A percentile compares a stretch with the other conserved stretches of the same genome.
Conservation (phyloP, 1,284 basidiomycete species). For the Moniliophthora roreri region DNA sequence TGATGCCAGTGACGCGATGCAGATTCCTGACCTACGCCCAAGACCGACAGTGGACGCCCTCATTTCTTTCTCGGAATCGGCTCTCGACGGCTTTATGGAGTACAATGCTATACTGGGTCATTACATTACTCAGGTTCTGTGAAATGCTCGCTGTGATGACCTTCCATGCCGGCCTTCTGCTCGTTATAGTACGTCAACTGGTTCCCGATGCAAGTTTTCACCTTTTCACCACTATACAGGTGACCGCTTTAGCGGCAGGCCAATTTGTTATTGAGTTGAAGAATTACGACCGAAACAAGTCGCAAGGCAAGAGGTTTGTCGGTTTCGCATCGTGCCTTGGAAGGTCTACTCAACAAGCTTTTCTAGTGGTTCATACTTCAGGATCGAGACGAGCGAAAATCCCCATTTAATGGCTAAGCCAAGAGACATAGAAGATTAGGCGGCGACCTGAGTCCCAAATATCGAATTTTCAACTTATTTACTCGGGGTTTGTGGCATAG, state of each 20-base stretch:
- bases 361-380: too few relatives aligned
- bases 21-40: constrained; percentile 54
- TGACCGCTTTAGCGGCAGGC: constrained; percentile 50
- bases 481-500: too few relatives aligned
- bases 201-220: background rate
- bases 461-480: too few relatives aligned
- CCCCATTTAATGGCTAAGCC: too few relatives aligned
- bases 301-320: too few relatives aligned
- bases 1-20: background rate
- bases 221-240: constrained; percentile 31
- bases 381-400: too few relatives aligned
- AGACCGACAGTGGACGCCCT: constrained; percentile 47
- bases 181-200: constrained; percentile 45
- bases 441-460: too few relatives aligned
- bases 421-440: too few relatives aligned
- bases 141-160: constrained; percentile 76
- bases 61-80: constrained; percentile 37
- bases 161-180: constrained; percentile 61
- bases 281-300: constrained; percentile 1
- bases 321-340: too few relatives aligned
- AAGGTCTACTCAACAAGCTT: too few relatives aligned
- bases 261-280: constrained; percentile 56
- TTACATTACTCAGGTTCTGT: constrained; percentile 60
- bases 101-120: constrained; percentile 52
- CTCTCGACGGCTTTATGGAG: constrained; percentile 51